phyloP scores from a whole-genome alignment of 257 asterid genomes.

The Henckelia pumila region DNA sequence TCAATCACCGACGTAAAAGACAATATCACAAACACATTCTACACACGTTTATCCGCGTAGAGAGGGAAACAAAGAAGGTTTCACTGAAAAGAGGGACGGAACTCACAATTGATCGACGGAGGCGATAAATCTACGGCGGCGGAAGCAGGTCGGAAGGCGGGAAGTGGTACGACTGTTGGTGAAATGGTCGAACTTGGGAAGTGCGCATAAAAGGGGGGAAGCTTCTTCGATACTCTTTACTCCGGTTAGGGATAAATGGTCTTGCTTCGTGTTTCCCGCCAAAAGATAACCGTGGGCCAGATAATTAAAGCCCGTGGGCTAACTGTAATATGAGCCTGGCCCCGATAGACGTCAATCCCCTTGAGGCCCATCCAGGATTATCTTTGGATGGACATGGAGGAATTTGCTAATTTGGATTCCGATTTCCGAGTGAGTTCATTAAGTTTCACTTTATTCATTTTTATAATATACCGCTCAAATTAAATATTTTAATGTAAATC shows the following conservation, averaged over 20 bases:
- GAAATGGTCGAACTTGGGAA: neutral
- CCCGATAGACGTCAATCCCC: neutral
- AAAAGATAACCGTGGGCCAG: constrained; percentile 24
- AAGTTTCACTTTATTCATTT: too few relatives aligned
- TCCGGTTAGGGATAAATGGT: constrained; percentile 1
- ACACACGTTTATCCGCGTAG: neutral
- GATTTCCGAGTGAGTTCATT: too few relatives aligned
- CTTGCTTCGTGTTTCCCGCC: constrained; percentile 59
- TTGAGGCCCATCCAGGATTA: too few relatives aligned
- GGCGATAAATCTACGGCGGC: neutral
- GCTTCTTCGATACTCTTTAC: constrained; percentile 38
- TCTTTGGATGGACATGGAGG: too few relatives aligned
- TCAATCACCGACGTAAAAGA: constrained; percentile 8
- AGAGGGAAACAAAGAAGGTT: neutral
- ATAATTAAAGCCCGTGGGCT: neutral
- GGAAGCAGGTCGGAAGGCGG: constrained; percentile 1
- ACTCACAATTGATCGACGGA: constrained; percentile 7
- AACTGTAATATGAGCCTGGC: neutral
- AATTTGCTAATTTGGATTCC: too few relatives aligned
- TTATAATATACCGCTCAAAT: too few relatives aligned
- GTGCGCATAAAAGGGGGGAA: constrained; percentile 9
- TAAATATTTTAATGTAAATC: too few relatives aligned
- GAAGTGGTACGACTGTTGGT: neutral
- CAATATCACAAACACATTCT: constrained; percentile 28
- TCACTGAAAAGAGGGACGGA: neutral